A percentile compares a stretch with the other conserved stretches of the same genome.
These are phyloP conservation scores for Aspergillus avenaceus DNA, from an alignment of 495 filamentous ascomycete genomes.

Conservation along the genomic window DNA sequence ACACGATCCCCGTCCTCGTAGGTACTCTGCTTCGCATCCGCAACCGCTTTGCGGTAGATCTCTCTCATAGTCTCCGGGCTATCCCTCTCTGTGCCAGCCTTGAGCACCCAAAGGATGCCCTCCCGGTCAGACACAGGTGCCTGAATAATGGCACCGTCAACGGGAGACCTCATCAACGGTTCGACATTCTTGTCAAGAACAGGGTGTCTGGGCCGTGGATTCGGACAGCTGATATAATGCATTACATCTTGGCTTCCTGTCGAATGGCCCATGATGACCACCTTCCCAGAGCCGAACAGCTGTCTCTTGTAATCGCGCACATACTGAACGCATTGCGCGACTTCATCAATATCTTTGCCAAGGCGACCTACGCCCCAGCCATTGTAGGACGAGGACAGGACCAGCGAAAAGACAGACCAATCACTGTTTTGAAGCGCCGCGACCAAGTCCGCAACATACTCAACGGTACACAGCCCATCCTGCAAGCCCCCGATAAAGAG, in stretches of 20 bases:
- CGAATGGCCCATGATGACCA: slow-evolving; percentile 82
- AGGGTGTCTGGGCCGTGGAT: slow-evolving; percentile 28
- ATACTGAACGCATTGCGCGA: slow-evolving; percentile 64
- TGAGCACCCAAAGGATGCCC: slow-evolving; percentile 44
- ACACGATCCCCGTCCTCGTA: neutral
- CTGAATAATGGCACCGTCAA: slow-evolving; percentile 83
- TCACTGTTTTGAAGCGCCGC: slow-evolving; percentile 47
- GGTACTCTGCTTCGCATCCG: neutral
- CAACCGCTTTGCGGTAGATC: neutral
- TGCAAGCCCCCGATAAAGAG: slow-evolving; percentile 80
- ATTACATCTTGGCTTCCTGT: slow-evolving; percentile 83
- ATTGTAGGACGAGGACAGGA: slow-evolving; percentile 60
- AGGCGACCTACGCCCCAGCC: slow-evolving; percentile 71
- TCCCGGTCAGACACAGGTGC: slow-evolving; percentile 80
- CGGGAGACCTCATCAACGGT: slow-evolving; percentile 27
- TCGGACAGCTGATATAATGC: slow-evolving; percentile 55
- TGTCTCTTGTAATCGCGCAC: slow-evolving; percentile 46
- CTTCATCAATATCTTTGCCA: slow-evolving; percentile 65
- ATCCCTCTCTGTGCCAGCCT: slow-evolving; percentile 25
- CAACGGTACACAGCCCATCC: slow-evolving; percentile 69
- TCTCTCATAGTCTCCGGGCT: neutral
- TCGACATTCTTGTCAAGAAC: slow-evolving; percentile 26
- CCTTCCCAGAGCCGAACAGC: slow-evolving; percentile 45
- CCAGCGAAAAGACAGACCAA: slow-evolving; percentile 59
- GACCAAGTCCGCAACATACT: slow-evolving; percentile 55